Percentiles rank a stretch among this genome's conserved stretches.
These are phyloP conservation scores for Didymella pinodella DNA, from an alignment of 2,329 filamentous ascomycete genomes.

Conservation along the genomic window DNA sequence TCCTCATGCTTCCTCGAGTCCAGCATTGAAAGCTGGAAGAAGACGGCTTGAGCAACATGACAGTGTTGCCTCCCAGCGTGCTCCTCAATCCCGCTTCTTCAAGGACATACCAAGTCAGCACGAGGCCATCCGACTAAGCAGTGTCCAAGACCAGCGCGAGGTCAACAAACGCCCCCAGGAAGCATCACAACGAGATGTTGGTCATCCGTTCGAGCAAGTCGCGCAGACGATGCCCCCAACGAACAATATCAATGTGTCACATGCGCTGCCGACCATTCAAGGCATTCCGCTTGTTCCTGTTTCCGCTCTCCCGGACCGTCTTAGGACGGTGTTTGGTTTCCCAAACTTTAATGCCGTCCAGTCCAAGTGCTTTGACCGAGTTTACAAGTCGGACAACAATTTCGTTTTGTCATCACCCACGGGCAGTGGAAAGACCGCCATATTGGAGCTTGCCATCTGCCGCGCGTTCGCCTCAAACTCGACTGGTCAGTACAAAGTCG, in stretches of 20 bases:
- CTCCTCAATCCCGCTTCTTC: neutral
- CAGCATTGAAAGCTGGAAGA: conserved; percentile 50
- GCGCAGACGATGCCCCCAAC: neutral
- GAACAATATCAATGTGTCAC: neutral
- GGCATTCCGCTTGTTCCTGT: conserved; percentile 68
- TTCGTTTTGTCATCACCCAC: conserved; percentile 83
- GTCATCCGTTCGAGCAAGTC: conserved; percentile 5
- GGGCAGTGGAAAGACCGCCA: conserved; percentile 83
- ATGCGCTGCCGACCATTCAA: conserved; percentile 55
- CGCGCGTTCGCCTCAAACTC: conserved; percentile 66
- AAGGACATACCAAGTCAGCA: neutral
- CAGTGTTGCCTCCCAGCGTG: neutral
- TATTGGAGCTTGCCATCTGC: conserved; percentile 84
- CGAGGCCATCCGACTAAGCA: neutral
- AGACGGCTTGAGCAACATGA: conserved; percentile 29
- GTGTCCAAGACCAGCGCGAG: neutral
- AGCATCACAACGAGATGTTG: neutral
- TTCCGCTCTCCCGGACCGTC: conserved; percentile 71
- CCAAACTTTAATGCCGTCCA: conserved; percentile 82
- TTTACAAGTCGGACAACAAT: conserved; percentile 76
- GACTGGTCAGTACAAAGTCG: conserved; percentile 74
- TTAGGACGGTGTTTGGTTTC: conserved; percentile 75
- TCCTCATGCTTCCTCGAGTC: conserved; percentile 50
- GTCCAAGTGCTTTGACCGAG: conserved; percentile 74
- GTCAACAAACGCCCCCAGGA: neutral